phyloP scores from a whole-genome alignment of 768 basidiomycete species.

The Suillus clintonianus region DNA sequence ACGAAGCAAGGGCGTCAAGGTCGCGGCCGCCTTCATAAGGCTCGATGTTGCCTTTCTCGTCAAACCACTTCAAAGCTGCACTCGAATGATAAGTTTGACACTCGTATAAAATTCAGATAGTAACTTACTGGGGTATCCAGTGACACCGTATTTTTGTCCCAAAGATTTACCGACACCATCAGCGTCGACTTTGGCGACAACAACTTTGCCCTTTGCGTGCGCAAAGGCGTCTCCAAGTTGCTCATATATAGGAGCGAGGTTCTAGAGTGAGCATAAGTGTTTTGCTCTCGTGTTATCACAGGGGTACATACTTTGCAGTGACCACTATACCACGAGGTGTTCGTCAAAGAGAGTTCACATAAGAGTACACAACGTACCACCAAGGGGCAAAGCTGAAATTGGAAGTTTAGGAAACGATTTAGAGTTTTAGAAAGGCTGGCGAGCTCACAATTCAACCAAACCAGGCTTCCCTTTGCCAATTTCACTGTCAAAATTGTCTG shows the following conservation, averaged over 20 bases:
- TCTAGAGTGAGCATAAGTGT: constrained; percentile 44
- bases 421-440: background rate
- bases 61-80: constrained; percentile 90
- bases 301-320: constrained; percentile 76
- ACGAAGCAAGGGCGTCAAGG: constrained; percentile 70
- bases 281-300: background rate
- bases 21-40: constrained; percentile 81
- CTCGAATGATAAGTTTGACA: constrained; percentile 10
- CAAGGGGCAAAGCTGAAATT: constrained; percentile 76
- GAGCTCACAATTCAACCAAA: constrained; percentile 86
- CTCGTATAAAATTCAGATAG: background rate
- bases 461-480: constrained; percentile 82
- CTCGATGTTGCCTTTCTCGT: constrained; percentile 62
- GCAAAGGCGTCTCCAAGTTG: constrained; percentile 87
- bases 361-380: constrained; percentile 57
- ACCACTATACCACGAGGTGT: constrained; percentile 48
- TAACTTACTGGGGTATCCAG: constrained; percentile 81
- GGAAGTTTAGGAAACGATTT: constrained; percentile 3
- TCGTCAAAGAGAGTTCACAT: background rate
- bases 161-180: constrained; percentile 82
- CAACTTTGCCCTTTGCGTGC: constrained; percentile 76
- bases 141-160: constrained; percentile 77
- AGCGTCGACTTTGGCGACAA: constrained; percentile 91
- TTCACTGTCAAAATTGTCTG: constrained; percentile 72
- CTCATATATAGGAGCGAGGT: constrained; percentile 86